Evolutionary conservation across 1,284 basidiomycete genomes (phyloP).

Genomic region (Cryptococcus neoformans): DNA sequence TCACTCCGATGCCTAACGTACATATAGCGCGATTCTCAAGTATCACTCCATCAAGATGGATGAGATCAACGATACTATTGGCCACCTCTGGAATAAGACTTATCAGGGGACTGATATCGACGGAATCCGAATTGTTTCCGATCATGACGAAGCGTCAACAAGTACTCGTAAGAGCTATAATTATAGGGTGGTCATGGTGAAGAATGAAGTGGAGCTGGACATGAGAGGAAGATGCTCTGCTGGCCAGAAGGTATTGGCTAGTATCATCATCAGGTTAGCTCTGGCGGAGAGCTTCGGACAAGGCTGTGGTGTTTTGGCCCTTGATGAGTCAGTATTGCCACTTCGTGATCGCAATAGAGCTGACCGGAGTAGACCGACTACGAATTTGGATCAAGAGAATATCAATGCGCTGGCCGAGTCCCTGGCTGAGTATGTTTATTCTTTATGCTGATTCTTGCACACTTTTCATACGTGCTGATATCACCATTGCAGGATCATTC

Average conservation of each 20-base stretch:
- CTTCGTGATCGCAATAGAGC: not conserved
- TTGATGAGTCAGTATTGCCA: conserved; percentile 65
- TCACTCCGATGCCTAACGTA: not conserved
- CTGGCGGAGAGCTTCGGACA: conserved; percentile 96
- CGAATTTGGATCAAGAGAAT: conserved; percentile 94
- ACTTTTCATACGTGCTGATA: not conserved
- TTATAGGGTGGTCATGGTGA: conserved; percentile 98
- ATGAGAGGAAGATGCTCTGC: conserved; percentile 99
- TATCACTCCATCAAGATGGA: conserved; percentile 99
- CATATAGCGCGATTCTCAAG: conserved; percentile 86
- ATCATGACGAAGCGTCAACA: conserved; percentile 71
- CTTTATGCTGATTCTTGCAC: conserved; percentile 53
- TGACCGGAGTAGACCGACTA: conserved; percentile 65
- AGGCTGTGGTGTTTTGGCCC: conserved; percentile 94
- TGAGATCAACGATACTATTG: conserved; percentile 97
- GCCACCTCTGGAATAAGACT: conserved; percentile 95
- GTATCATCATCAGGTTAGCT: conserved; percentile 98
- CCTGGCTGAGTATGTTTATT: conserved; percentile 74
- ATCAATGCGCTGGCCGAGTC: conserved; percentile 90
- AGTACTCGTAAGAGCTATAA: conserved; percentile 90
- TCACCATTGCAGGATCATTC: conserved; percentile 68
- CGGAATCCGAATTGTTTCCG: conserved; percentile 92
- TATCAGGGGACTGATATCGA: conserved; percentile 99
- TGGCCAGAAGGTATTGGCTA: conserved; percentile 97
- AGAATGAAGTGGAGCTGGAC: conserved; percentile 98